Evolutionary conservation across 768 basidiomycete species (phyloP).

Genomic region (Lentinula guzmanii): DNA sequence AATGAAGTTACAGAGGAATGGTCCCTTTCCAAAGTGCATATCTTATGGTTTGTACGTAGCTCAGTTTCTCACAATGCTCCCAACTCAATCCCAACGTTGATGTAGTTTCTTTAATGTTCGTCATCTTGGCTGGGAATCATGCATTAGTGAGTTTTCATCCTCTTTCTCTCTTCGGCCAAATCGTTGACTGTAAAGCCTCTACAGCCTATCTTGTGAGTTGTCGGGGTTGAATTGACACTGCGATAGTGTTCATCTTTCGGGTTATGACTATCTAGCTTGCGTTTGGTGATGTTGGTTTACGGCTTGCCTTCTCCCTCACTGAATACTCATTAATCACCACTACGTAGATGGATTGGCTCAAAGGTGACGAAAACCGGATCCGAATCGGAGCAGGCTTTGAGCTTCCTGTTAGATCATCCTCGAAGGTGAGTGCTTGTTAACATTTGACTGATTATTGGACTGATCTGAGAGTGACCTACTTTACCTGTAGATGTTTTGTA

Average conservation of each 20-base stretch:
- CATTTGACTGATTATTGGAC: background rate
- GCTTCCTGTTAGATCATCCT: slow-evolving; percentile 76
- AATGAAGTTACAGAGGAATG: slow-evolving; percentile 42
- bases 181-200: background rate
- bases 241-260: background rate
- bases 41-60: slow-evolving; percentile 47
- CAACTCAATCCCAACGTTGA: background rate
- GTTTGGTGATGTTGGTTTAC: slow-evolving; percentile 51
- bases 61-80: background rate
- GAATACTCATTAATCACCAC: background rate
- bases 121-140: slow-evolving; percentile 74
- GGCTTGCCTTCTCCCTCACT: background rate
- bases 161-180: background rate
- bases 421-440: slow-evolving; percentile 39
- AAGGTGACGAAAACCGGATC: slow-evolving; percentile 41
- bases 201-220: slow-evolving; percentile 58
- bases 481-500: slow-evolving; percentile 45
- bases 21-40: slow-evolving; percentile 65
- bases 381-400: slow-evolving; percentile 44
- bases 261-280: slow-evolving; percentile 32
- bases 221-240: background rate
- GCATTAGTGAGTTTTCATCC: slow-evolving; percentile 46
- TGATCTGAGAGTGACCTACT: background rate
- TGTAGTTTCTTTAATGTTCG: slow-evolving; percentile 47
- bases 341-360: slow-evolving; percentile 52